Base-by-base conservation (phyloP, 768 basidiomycete genomes). In the Gloeostereum incarnatum region DNA sequence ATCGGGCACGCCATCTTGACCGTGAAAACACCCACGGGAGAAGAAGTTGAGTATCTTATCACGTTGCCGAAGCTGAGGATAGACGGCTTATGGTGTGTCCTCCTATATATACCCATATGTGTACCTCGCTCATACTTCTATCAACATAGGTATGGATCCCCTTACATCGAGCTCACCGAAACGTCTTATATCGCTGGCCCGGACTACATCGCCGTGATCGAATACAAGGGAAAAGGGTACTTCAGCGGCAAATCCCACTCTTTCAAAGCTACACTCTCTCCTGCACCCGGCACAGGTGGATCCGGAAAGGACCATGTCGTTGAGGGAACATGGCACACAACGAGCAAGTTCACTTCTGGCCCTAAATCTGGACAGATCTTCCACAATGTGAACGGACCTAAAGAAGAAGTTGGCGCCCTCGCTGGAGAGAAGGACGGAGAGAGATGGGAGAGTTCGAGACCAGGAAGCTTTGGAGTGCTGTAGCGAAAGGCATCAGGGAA, bases 151-250 rank as follows among this genome's bases (percentile, higher is more conserved):
- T 78, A 83, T 50, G 83, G 83, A 9, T 84, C 85, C 10, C 91
- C 91, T 3, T 92, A 92, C 62, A 90, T 93, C 53, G 93, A 97
- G 63, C 77, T 96, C 24, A 66, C 72, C 25, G 92, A 94, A 45
- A 73, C 76, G 4, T 83, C 79, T 37, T 74, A 83, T 59, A 94
- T 99, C 54, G 47, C 66, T 45, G 63, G 72, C 36, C 63, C 61
- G 21, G 59, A 62, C 9, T 58, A 56, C 40, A 52, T 61, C 39
- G 55, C 52, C n/a, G 48, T 71, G 56, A 81, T 97, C 57, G 89
- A 94, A 47, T 98, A 94, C 71, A 90, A 91, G 55, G 94, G 93
- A 58, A 90, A 89, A 53, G 94, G 93, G 19, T 98, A 93, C 64
- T 89, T 97, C 56, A 75, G 78, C 24, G 93, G 94, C 39, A 93